A percentile compares a stretch with the other conserved stretches of the same genome.
Evolutionary conservation across 345 rosid genomes (phyloP).

Genomic region (Eucalyptus cloeziana): DNA sequence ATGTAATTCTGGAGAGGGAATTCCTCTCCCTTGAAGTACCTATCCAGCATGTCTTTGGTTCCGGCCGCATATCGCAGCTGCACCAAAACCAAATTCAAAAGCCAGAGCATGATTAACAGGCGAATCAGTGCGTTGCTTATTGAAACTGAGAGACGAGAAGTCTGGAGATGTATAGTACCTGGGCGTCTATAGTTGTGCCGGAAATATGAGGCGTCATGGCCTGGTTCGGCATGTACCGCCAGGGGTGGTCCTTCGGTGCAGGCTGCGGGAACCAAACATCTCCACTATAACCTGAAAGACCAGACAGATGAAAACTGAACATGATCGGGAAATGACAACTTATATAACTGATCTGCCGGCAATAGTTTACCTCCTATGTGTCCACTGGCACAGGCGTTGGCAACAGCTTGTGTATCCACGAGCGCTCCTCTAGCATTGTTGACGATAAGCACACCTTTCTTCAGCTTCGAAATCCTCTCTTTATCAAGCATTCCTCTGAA

Average conservation of each 20-base stretch:
- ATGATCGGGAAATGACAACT: background rate
- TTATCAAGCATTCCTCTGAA: conserved; percentile 65
- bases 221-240: conserved; percentile 98
- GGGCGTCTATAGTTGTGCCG: conserved; percentile 91
- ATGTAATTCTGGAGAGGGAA: conserved; percentile 69
- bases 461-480: conserved; percentile 66
- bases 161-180: conserved; percentile 18
- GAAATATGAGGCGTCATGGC: conserved; percentile 98
- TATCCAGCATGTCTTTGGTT: conserved; percentile 80
- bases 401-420: conserved; percentile 85
- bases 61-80: conserved; percentile 91
- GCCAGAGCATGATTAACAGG: background rate
- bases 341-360: background rate
- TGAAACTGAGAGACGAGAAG: background rate
- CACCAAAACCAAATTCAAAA: background rate
- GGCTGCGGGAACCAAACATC: conserved; percentile 96
- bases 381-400: conserved; percentile 64
- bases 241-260: conserved; percentile 93
- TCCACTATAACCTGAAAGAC: conserved; percentile 71
- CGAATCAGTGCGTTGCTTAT: accelerated
- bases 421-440: conserved; percentile 96
- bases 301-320: background rate
- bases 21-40: conserved; percentile 81
- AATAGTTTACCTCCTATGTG: conserved; percentile 53
- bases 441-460: conserved; percentile 78